Evolutionary conservation across 495 filamentous ascomycete species (phyloP), one percentile per base, ranked within the genome.

Genomic region (Aspergillus conjunctus): DNA sequence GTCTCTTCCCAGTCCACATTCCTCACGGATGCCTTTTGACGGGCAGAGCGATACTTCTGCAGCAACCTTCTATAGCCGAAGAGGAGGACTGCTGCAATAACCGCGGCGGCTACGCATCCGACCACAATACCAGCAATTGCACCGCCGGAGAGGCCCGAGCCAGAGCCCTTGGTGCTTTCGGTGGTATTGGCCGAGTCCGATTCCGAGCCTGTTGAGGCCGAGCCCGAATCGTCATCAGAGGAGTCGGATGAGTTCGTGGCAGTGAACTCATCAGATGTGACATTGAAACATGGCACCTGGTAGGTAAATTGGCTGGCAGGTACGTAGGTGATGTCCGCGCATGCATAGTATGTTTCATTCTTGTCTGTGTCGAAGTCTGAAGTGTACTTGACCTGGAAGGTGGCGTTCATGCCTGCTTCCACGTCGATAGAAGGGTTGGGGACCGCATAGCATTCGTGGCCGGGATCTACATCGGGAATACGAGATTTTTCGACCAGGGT

Each of bases 401-500:
- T 84, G 0, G 81, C 81, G 33, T 82, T 81, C 31, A 67, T 66
- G 32, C 80, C 81, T 0, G 71, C 70, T 6, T 63, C 53, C 8
- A 77, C 68, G 33, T 66, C 69, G 12, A 60, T 58, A 3, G 78
- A 70, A 33, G 77, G 64, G 21, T 73, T 69, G 17, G 75, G 73
- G 5, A 82, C 65, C 26, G 75, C 71, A 66, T 84, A 82, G 62
- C 81, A 84, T 59, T 80, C 73, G 58, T 84, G 81, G 15, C 79
- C 80, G 17, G 77, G 77, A 1, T 71, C 67, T 26, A 79, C 64
- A 12, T 77, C 77, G 5, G 64, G 57, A 51, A 72, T 66, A 11
- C 56, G 62, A 15, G 46, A 56, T 2, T 51, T 22, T 14, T 69
- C 66, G 30, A 81, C 70, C 39, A 79, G 63, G 34, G 77, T 64